A percentile compares a stretch with the other conserved stretches of the same genome.
Conservation (phyloP, 306 rosid species). For the Dalbergia oliveri region DNA sequence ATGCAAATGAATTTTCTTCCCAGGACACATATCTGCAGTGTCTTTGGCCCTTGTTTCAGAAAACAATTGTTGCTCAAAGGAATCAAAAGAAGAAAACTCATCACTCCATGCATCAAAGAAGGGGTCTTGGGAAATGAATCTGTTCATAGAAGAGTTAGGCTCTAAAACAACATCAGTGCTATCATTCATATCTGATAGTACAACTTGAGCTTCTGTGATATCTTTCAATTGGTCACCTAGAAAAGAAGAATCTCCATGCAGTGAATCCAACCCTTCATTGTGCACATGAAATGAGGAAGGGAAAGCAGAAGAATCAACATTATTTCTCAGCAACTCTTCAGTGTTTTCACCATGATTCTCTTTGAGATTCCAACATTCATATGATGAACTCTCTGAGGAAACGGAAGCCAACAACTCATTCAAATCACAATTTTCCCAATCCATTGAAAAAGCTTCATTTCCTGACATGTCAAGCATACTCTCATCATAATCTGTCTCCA, state of each 20-base stretch:
- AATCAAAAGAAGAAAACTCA: slow-evolving; percentile 60
- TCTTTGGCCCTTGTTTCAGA: slow-evolving; percentile 51
- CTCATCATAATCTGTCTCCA: slow-evolving; percentile 47
- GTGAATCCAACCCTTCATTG: slow-evolving; percentile 35
- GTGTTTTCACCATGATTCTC: slow-evolving; percentile 37
- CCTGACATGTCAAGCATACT: slow-evolving; percentile 31
- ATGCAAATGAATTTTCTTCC: slow-evolving; percentile 40
- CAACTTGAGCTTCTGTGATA: slow-evolving; percentile 39
- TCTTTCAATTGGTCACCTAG: slow-evolving; percentile 40
- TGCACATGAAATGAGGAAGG: slow-evolving; percentile 33
- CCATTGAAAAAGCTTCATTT: slow-evolving; percentile 48
- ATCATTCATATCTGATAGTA: slow-evolving; percentile 33
- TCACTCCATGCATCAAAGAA: slow-evolving; percentile 49
- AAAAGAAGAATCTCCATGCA: slow-evolving; percentile 42
- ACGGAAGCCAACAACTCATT: slow-evolving; percentile 63
- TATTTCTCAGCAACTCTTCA: slow-evolving; percentile 3
- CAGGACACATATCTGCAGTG: slow-evolving; percentile 40
- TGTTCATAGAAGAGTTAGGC: slow-evolving; percentile 39
- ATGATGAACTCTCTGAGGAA: slow-evolving; percentile 56
- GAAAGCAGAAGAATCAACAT: background rate
- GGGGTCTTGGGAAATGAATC: slow-evolving; percentile 22
- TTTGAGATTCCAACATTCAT: slow-evolving; percentile 45
- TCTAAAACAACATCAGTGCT: slow-evolving; percentile 38
- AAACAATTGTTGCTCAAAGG: slow-evolving; percentile 47
- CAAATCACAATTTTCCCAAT: slow-evolving; percentile 53